phyloP scores from a whole-genome alignment of 768 basidiomycete species.

The Termitomyces sp. region DNA sequence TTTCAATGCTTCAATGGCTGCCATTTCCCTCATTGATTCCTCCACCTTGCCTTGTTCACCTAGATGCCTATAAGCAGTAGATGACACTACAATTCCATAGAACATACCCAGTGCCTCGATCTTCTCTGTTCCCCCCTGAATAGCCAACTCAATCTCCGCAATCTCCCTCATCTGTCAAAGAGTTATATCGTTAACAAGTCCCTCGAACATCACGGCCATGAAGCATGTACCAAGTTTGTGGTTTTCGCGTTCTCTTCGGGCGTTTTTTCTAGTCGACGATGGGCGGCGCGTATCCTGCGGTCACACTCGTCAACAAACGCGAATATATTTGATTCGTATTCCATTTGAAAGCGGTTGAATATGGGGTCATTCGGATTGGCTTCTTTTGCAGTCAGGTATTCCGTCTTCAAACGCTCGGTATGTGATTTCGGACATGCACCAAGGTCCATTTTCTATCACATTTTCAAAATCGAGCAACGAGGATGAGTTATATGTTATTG shows the following conservation, averaged over 20 bases:
- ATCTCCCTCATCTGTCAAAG: constrained; percentile 89
- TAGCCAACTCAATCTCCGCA: constrained; percentile 97
- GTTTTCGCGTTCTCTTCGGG: constrained; percentile 99
- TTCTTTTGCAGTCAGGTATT: constrained; percentile 78
- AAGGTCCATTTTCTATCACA: constrained; percentile 93
- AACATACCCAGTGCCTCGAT: constrained; percentile 81
- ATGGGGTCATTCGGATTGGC: constrained; percentile 74
- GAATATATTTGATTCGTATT: constrained; percentile 94
- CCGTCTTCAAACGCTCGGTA: constrained; percentile 88
- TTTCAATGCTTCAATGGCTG: constrained; percentile 96
- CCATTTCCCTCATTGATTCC: constrained; percentile 97
- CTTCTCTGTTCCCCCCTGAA: constrained; percentile 98
- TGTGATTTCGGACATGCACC: constrained; percentile 97
- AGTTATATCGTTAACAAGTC: neutral
- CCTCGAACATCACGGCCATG: neutral
- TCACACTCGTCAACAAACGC: constrained; percentile 98
- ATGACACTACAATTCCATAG: constrained; percentile 17
- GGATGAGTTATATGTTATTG: neutral
- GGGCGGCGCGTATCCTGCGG: constrained; percentile 88
- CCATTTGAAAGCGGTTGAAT: constrained; percentile 84
- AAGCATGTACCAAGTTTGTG: constrained; percentile 72
- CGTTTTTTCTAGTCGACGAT: constrained; percentile 95
- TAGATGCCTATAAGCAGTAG: constrained; percentile 25
- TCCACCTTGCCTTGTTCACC: constrained; percentile 99
- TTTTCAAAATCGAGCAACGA: constrained; percentile 1